These are phyloP conservation scores for Diutina pseudorugosa DNA, from an alignment of 1,139 yeast genomes.

Conservation along the genomic window DNA sequence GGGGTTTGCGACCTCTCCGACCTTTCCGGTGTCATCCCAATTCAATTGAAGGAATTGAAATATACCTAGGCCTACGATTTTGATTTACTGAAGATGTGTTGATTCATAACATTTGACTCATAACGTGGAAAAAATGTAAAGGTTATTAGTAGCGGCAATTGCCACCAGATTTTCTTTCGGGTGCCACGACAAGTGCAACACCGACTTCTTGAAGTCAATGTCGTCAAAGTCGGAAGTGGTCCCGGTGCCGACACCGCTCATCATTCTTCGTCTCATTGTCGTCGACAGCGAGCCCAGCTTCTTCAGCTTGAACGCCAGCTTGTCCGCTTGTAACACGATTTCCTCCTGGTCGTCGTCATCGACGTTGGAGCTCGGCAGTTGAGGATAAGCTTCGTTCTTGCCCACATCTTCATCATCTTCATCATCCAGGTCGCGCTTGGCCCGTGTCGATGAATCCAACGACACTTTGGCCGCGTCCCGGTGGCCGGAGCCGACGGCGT, in stretches of 20 bases:
- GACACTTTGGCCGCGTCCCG: conserved; percentile 8
- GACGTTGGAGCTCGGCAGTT: conserved; percentile 24
- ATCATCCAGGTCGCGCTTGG: conserved; percentile 16
- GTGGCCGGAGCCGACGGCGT: conserved; percentile 32
- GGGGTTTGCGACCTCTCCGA: neutral
- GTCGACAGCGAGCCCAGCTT: conserved; percentile 25
- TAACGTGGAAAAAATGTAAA: conserved; percentile 65
- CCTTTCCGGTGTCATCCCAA: neutral
- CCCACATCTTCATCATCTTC: conserved; percentile 22
- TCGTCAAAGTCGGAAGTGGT: conserved; percentile 54
- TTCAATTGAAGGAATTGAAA: too few relatives aligned
- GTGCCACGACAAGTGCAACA: conserved; percentile 96
- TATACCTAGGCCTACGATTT: neutral
- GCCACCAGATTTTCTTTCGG: conserved; percentile 95
- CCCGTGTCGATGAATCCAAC: neutral
- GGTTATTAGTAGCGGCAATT: conserved; percentile 94
- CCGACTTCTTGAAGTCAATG: conserved; percentile 89
- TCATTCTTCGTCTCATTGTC: conserved; percentile 25
- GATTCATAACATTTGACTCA: conserved; percentile 12
- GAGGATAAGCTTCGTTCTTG: conserved; percentile 15
- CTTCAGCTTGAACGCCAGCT: conserved; percentile 85
- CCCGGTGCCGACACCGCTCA: conserved; percentile 29
- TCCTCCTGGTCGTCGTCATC: conserved; percentile 52
- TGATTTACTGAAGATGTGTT: neutral
- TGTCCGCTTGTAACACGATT: conserved; percentile 91